These are phyloP conservation scores for Ophiostoma montium DNA, from an alignment of 2,329 filamentous ascomycete species.

Conservation along the genomic window DNA sequence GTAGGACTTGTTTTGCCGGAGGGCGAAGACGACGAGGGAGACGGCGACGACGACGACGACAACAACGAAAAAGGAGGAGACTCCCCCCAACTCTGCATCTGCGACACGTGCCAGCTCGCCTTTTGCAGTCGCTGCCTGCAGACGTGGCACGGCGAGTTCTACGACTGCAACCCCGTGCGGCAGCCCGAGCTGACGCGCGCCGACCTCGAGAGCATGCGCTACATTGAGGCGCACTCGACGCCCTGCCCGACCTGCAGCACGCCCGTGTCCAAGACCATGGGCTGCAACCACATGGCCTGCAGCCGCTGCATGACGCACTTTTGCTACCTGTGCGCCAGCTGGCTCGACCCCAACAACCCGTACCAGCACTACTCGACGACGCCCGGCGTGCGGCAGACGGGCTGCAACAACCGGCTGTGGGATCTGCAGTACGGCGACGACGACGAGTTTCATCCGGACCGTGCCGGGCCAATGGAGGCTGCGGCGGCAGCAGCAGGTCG, in stretches of 20 bases:
- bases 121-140: constrained; percentile 61
- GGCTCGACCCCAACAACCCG: constrained; percentile 67
- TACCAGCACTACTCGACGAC: constrained; percentile 76
- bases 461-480: not conserved
- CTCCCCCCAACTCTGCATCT: constrained; percentile 70
- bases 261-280: constrained; percentile 77
- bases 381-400: constrained; percentile 35
- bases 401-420: constrained; percentile 79
- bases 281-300: constrained; percentile 96
- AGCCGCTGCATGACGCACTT: constrained; percentile 83
- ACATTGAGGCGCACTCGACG: constrained; percentile 67
- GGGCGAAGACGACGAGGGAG: constrained; percentile 32
- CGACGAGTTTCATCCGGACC: constrained; percentile 21
- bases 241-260: constrained; percentile 79
- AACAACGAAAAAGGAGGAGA: too few relatives aligned
- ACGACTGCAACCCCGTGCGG: constrained; percentile 54
- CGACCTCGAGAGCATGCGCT: constrained; percentile 79
- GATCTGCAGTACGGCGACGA: constrained; percentile 74
- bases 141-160: constrained; percentile 87
- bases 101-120: constrained; percentile 77
- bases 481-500: not conserved
- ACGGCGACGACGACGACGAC: constrained; percentile 12
- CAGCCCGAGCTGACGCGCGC: too few relatives aligned
- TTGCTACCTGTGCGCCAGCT: constrained; percentile 86
- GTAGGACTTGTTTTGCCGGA: constrained; percentile 48